phyloP scores from a whole-genome alignment of 106 monocot genomes.

The Allium sativum region DNA sequence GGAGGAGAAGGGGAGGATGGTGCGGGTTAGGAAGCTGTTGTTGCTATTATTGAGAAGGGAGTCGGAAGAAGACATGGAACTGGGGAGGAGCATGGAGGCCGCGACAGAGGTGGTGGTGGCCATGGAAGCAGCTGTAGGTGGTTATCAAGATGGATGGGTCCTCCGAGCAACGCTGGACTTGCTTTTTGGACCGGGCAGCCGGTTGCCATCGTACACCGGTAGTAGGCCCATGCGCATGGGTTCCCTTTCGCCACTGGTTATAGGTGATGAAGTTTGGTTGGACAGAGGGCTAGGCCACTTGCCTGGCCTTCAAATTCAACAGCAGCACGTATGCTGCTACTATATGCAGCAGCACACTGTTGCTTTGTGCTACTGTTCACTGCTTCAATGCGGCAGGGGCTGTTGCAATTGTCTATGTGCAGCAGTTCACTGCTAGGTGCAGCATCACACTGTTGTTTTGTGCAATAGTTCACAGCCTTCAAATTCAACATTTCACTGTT shows the following conservation, averaged over 20 bases:
- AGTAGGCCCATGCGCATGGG: conserved; percentile 67
- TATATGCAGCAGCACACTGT: too few relatives aligned
- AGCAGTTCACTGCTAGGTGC: too few relatives aligned
- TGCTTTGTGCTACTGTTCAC: too few relatives aligned
- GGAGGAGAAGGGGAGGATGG: conserved; percentile 52
- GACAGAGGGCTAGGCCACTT: too few relatives aligned
- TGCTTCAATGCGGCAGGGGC: too few relatives aligned
- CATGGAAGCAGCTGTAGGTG: conserved; percentile 76
- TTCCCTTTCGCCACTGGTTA: conserved; percentile 82
- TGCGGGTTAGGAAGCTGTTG: conserved; percentile 30
- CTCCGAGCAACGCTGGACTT: conserved; percentile 76
- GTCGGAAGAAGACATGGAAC: conserved; percentile 8
- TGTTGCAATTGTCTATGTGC: too few relatives aligned
- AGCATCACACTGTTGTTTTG: too few relatives aligned
- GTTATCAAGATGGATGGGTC: conserved; percentile 57
- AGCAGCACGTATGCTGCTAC: too few relatives aligned
- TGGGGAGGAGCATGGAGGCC: conserved; percentile 40
- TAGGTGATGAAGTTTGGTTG: too few relatives aligned
- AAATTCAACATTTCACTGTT: too few relatives aligned
- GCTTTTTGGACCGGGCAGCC: conserved; percentile 65
- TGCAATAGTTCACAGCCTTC: too few relatives aligned
- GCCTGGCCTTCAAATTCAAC: too few relatives aligned
- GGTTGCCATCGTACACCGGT: conserved; percentile 62
- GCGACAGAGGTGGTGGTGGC: conserved; percentile 35
- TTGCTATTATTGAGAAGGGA: conserved; percentile 29